Base-by-base conservation (phyloP, 768 basidiomycete genomes). In the Naganishia vishniacii region DNA sequence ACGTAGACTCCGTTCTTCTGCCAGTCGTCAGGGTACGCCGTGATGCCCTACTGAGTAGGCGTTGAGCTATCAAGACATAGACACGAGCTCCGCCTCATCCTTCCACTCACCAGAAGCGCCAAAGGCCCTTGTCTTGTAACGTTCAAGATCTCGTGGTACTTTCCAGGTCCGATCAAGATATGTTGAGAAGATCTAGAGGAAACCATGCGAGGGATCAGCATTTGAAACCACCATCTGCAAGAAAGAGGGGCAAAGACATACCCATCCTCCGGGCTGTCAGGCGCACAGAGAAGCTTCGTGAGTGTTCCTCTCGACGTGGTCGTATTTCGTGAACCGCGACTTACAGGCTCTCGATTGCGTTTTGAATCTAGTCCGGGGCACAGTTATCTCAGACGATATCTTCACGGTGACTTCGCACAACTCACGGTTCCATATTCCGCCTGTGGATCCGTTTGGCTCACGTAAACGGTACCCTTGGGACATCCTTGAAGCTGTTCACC, bases 61-160 rank as follows among this genome's bases (percentile, higher is more conserved):
- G 11, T 7, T 4, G 6, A 34, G 37, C 12, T 9, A 12, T 56
- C 53, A 41, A 26, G 12, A 0, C 6, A 20, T 11, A 20, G 37
- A 8, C n/a, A 6, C 0, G 20, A 23, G 25, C 6, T 15, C 23
- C 1, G 31, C 26, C 1, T 11, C 6, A 9, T 12, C 41, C 32
- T 31, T n/a, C 23, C 42, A 31, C 75, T 67, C 67, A 85, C 86
- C 37, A 87, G 75, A 16, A 87, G 77, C 0, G 82, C 84, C 37
- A 86, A 74, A n/a, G 85, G 83, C 0, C 78, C 83, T 59, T 71
- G 71, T 42, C 84, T 78, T 0, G 84, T 82, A 23, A 87, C 77
- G 59, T 84, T 85, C 4, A 87, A 68, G 0, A 80, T 81, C 74
- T 86, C 85, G 56, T 81, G 80, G 66, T 86, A 87, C 49, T 82